Evolutionary conservation across 1,284 basidiomycete species (phyloP).

Genomic region (Schizophyllum amplum): DNA sequence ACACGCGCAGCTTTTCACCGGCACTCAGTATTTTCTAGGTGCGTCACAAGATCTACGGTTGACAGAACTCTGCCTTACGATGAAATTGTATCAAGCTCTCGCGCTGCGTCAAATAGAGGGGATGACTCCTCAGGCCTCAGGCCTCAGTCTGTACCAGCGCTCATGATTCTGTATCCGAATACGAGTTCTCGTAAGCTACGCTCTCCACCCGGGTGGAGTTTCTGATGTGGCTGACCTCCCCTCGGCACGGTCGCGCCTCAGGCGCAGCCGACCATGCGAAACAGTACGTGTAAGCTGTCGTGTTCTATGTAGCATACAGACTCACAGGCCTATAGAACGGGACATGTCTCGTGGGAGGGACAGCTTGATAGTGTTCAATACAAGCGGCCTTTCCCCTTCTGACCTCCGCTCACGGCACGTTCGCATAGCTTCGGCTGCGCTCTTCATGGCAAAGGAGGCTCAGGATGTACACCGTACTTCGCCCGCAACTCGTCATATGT

Average conservation of each 20-base stretch:
- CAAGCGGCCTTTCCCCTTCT: background rate
- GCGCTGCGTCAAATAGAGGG: background rate
- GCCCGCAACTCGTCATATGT: too few species aligned
- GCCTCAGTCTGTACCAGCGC: too few species aligned
- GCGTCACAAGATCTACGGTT: background rate
- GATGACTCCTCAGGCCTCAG: background rate
- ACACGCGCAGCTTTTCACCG: background rate
- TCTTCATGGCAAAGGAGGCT: too few species aligned
- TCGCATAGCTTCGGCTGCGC: too few species aligned
- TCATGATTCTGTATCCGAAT: too few species aligned
- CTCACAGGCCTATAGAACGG: background rate
- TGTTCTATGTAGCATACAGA: background rate
- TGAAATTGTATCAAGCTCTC: background rate
- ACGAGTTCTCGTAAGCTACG: background rate
- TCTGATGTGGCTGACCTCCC: background rate
- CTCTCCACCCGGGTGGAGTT: background rate
- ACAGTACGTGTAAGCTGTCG: background rate
- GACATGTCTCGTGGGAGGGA: background rate
- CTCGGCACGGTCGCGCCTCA: background rate
- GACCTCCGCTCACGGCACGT: too few species aligned
- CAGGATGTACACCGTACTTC: too few species aligned
- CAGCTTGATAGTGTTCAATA: background rate
- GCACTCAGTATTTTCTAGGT: too few species aligned
- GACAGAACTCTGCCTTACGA: background rate
- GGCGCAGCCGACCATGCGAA: background rate